Evolutionary conservation across 164 flowering plant species (phyloP).

Genomic region (Stephania japonica): DNA sequence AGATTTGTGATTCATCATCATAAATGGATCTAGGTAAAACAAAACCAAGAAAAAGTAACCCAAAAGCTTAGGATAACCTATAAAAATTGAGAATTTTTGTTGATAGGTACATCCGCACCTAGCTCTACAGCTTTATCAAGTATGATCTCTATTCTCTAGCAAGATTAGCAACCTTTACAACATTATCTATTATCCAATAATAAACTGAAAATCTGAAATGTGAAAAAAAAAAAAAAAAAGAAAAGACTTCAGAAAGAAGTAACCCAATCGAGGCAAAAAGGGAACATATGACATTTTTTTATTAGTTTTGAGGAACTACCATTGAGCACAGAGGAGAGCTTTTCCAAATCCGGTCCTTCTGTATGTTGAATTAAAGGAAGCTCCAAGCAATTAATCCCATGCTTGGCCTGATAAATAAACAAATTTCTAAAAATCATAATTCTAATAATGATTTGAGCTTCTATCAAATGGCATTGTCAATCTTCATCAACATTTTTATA

Average conservation of each 20-base stretch:
- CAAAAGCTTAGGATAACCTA: not conserved
- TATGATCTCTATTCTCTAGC: not conserved
- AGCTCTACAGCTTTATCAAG: not conserved
- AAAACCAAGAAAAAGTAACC: not conserved
- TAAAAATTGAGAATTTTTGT: not conserved
- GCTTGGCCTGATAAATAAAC: constrained; percentile 44
- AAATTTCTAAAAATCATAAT: not conserved
- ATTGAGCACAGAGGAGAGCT: constrained; percentile 49
- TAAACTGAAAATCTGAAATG: no score
- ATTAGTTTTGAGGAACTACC: constrained; percentile 31
- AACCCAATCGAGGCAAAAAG: not conserved
- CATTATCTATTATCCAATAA: not conserved
- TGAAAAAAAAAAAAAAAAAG: not conserved
- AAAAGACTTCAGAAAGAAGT: not conserved
- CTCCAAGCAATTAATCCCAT: constrained; percentile 72
- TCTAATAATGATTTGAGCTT: not conserved
- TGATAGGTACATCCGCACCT: not conserved
- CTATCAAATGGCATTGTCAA: no score
- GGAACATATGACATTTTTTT: not conserved
- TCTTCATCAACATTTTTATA: no score
- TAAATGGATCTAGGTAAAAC: not conserved
- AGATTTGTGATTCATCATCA: no score
- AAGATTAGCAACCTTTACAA: not conserved
- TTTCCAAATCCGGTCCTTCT: constrained; percentile 66
- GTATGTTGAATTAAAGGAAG: constrained; percentile 87